phyloP scores from a whole-genome alignment of 2,329 filamentous ascomycete species.

The Apiospora pterosperma region DNA sequence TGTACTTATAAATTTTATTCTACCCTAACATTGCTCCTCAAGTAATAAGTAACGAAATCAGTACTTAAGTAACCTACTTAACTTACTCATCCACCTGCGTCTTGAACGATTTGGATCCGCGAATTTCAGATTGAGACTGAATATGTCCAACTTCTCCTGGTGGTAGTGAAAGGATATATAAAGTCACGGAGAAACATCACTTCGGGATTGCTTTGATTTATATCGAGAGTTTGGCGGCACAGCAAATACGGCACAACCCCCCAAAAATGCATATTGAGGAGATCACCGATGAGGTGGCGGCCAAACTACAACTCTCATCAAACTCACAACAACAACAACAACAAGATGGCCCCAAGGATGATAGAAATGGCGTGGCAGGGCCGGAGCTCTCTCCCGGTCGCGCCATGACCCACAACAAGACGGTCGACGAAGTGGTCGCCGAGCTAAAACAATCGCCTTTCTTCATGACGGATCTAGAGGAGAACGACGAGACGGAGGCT shows the following conservation, averaged over 20 bases:
- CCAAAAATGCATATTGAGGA: constrained; percentile 36
- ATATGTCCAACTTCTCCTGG: neutral
- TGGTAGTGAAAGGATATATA: neutral
- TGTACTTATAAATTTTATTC: too few species aligned
- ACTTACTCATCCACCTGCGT: neutral
- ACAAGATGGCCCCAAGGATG: constrained; percentile 9
- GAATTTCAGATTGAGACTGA: neutral
- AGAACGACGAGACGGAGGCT: constrained; percentile 82
- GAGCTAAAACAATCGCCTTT: constrained; percentile 67
- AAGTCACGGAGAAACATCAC: neutral
- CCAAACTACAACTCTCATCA: constrained; percentile 34
- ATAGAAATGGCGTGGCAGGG: constrained; percentile 13
- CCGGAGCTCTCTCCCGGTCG: constrained; percentile 46
- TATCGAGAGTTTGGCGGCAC: neutral
- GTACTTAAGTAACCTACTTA: too few species aligned
- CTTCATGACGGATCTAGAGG: constrained; percentile 93
- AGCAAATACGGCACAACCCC: neutral
- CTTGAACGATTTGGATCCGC: neutral
- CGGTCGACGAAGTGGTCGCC: constrained; percentile 52
- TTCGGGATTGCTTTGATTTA: neutral
- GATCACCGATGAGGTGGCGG: constrained; percentile 34
- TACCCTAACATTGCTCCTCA: too few species aligned
- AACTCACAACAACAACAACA: constrained; percentile 12
- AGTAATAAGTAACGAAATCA: too few species aligned
- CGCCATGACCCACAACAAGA: constrained; percentile 39